Evolutionary conservation across 2,329 filamentous ascomycete species (phyloP), one percentile per base, ranked within the genome.

Genomic region (Cladophialophora immunda): DNA sequence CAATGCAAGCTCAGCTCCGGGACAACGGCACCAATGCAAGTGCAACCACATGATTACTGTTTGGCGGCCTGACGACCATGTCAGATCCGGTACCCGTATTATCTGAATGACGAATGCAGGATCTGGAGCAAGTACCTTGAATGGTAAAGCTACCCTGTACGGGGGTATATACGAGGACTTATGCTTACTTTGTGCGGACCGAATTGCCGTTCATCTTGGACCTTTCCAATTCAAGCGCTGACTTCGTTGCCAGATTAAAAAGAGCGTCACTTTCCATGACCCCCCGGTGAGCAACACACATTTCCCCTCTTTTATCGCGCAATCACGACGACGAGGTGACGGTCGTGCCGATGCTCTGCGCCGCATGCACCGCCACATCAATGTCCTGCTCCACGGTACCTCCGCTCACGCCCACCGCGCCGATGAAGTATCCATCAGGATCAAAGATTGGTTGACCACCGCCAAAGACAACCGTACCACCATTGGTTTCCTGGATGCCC

Each of bases 341-440:
- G 4, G 45, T 50, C 45, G 45, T 50, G 45, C 59, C 58, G 30
- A 47, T 67, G 5, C 56, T 53, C 47, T 66, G 25, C 58, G 38
- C 57, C 32, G 58, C 58, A n/a, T 55, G 32, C 36, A 47, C 36
- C 15, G 62, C 62, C 36, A 65, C 64, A 13, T 64, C 45, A n/a
- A 70, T 41, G 32, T 71, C 69, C 52, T 70, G 50, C 5, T 64
- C 67, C n/a, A 62, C 57, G 22, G 62, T 56, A 1, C 67, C 65
- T 19, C 69, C 69, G 58, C 64, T 68, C 9, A 68, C 67, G 25
- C 67, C 69, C 3, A 71, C 60, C 2, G 69, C 69, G 4, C 69
- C 67, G 30, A 71, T 66, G 32, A 69, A 70, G 19, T 57, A 62
- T 13, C 69, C 69, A 11, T 64, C 58, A 2, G 52, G 11, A 30